A percentile compares a stretch with the other conserved stretches of the same genome.
phyloP scores from a whole-genome alignment of 148 eudicot genomes.

The Nepenthes gracilis region DNA sequence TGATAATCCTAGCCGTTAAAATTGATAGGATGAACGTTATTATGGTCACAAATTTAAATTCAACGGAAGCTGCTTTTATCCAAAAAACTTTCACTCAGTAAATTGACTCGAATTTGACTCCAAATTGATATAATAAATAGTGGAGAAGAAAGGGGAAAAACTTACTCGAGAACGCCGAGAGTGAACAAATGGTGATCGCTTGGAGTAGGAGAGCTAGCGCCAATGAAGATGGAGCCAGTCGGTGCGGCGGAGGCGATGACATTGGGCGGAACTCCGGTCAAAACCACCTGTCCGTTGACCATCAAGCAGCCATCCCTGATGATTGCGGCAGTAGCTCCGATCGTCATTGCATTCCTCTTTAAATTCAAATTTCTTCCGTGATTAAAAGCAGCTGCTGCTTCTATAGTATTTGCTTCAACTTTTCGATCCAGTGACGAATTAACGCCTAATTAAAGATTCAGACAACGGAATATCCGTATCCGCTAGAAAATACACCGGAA shows the following conservation, averaged over 20 bases:
- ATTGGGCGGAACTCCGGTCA: conserved; percentile 24
- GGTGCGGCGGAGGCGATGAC: conserved; percentile 15
- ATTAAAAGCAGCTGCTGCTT: too few relatives aligned
- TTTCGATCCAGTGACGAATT: too few relatives aligned
- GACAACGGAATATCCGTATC: too few relatives aligned
- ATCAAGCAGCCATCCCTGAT: conserved; percentile 15
- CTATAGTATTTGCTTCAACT: too few relatives aligned
- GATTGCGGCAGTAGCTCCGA: conserved; percentile 1
- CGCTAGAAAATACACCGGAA: too few relatives aligned
- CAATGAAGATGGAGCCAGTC: conserved; percentile 20
- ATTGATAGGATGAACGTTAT: too few relatives aligned
- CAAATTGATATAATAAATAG: background rate
- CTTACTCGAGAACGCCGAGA: conserved; percentile 23
- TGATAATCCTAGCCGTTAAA: too few relatives aligned
- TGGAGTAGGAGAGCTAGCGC: conserved; percentile 15
- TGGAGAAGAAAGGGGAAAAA: background rate
- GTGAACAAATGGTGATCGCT: conserved; percentile 26
- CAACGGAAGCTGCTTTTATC: background rate
- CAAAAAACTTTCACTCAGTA: background rate
- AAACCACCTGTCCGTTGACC: conserved; percentile 23
- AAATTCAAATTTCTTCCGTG: too few relatives aligned
- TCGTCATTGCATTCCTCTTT: conserved; percentile 8
- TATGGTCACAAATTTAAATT: too few relatives aligned
- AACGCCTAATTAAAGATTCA: too few relatives aligned
- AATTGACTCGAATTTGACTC: background rate